phyloP scores from a whole-genome alignment of 2,329 filamentous ascomycete genomes.

The Penicillium decumbens region DNA sequence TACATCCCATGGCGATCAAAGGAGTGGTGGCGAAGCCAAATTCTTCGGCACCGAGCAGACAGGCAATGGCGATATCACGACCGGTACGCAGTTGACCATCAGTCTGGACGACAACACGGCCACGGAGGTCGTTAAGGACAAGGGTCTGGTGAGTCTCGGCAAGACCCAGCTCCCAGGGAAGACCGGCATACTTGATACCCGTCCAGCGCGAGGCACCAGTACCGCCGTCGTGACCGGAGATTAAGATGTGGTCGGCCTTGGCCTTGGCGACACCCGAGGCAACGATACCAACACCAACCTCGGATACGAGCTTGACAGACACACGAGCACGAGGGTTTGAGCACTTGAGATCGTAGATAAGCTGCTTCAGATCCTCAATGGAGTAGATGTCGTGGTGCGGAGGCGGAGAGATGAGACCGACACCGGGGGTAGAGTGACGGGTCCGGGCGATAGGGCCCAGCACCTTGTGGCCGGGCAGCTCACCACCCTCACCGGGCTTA shows the following conservation, averaged over 20 bases:
- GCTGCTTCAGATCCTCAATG: constrained; percentile 94
- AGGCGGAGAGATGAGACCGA: constrained; percentile 91
- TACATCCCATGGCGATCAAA: constrained; percentile 92
- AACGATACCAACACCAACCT: constrained; percentile 95
- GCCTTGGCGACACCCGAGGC: constrained; percentile 96
- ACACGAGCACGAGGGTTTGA: constrained; percentile 87
- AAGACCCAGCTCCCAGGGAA: constrained; percentile 94
- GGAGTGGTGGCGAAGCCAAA: constrained; percentile 95
- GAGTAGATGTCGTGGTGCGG: constrained; percentile 98
- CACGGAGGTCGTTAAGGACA: constrained; percentile 90
- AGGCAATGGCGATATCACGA: constrained; percentile 89
- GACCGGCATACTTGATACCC: constrained; percentile 92
- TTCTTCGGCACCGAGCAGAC: constrained; percentile 93
- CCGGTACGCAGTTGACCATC: constrained; percentile 92
- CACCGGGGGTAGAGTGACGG: constrained; percentile 90
- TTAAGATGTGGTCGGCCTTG: constrained; percentile 93
- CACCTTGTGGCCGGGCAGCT: constrained; percentile 94
- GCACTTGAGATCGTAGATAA: constrained; percentile 97
- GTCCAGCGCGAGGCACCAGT: constrained; percentile 97
- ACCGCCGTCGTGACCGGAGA: constrained; percentile 94
- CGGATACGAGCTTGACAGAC: constrained; percentile 95
- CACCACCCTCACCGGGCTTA: constrained; percentile 95
- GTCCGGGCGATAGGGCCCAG: constrained; percentile 90
- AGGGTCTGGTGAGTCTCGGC: constrained; percentile 96
- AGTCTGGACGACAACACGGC: constrained; percentile 91